Base-by-base conservation (phyloP, 345 rosid species). In the Salix brachista region DNA sequence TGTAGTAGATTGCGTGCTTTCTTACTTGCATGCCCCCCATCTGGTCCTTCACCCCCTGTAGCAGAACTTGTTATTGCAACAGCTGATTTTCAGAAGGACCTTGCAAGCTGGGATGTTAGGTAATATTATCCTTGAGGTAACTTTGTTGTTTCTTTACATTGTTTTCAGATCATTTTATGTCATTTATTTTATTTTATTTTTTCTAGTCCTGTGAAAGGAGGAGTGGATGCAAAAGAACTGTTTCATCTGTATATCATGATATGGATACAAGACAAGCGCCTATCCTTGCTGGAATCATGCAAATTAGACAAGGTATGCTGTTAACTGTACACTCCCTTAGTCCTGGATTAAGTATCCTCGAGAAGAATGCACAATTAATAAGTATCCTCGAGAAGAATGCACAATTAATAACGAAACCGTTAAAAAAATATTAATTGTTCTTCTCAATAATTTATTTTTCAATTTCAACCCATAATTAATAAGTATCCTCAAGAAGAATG, bases 241-340 rank as follows among this genome's bases (percentile, higher is more conserved):
- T 96, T 96, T 85, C 93, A 96, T 85, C 77, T 96, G 74, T 96
- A 96, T 84, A 92, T 96, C 73, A 89, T 92, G 93, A 80, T 93
- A 23, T 96, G 99, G 99, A 96, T 96, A 87, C 94, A 96, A 89
- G 99, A 96, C 77, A 91, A 85, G 80, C 98, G 96, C 54, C 88
- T 87, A 74, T 84, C 96, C 70, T 85, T 96, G 81, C 97, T 93
- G 1, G 99, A 93, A 81, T 85, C 93, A n/a, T 96, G 96, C 75
- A 96, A 92, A 86, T 82, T 96, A 75, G 99, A 96, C 84, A 96
- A 93, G 98, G 99, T 91, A 86, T 14, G 11, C 25, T 4, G 65
- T n/a, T 60, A 18, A 60, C n/a, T 21, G 3, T 18, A 60, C 34
- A 32, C 34, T 32, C 34, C 34, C 34, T 32, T 32, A 3, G 34